These are phyloP conservation scores for Myxozyma sirexii DNA, from an alignment of 805 yeast genomes.

Conservation along the genomic window DNA sequence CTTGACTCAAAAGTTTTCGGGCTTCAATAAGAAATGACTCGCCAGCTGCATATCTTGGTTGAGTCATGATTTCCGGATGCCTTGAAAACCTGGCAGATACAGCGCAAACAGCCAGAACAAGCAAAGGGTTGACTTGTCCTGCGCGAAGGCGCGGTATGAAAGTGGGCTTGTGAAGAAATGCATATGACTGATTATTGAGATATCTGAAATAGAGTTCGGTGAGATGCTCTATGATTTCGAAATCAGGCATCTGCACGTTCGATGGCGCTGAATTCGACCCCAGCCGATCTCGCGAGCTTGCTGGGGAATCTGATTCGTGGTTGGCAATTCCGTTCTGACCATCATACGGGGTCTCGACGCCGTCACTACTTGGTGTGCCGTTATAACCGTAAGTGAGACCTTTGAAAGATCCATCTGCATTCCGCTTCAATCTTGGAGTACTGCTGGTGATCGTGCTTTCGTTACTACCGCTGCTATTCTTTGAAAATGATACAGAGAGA, in stretches of 20 bases:
- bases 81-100: constrained; percentile 43
- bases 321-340: neutral
- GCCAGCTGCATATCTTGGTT: constrained; percentile 37
- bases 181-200: constrained; percentile 43
- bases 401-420: constrained; percentile 28
- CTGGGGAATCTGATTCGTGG: constrained; percentile 21
- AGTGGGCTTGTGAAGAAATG: constrained; percentile 42
- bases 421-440: constrained; percentile 20
- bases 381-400: neutral
- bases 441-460: neutral
- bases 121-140: constrained; percentile 39
- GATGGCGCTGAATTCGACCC: constrained; percentile 9
- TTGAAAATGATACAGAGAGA: neutral
- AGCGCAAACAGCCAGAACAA: constrained; percentile 43
- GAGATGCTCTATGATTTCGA: constrained; percentile 39
- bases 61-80: constrained; percentile 40
- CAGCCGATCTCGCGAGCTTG: constrained; percentile 28
- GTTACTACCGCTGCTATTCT: neutral
- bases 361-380: constrained; percentile 17
- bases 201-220: constrained; percentile 43
- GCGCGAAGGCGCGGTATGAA: constrained; percentile 39
- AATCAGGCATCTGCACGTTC: constrained; percentile 35
- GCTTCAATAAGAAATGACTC: constrained; percentile 37
- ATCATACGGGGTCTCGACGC: constrained; percentile 18
- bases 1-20: constrained; percentile 36